Evolutionary conservation across 1,139 yeast genomes (phyloP).

Genomic region (Ashbya aceris): DNA sequence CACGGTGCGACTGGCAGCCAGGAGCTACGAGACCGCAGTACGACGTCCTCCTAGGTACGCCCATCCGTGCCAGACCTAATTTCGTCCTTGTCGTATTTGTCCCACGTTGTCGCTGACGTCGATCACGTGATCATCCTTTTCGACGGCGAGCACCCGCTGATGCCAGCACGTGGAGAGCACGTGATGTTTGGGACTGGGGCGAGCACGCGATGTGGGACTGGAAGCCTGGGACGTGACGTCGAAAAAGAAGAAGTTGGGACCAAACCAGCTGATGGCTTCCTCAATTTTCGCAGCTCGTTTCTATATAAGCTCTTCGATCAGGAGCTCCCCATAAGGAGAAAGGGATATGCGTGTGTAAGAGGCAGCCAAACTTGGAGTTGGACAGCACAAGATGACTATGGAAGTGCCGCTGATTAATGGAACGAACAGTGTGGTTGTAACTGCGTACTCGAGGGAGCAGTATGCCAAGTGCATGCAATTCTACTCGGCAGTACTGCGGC

Average conservation of each 20-base stretch:
- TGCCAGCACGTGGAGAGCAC: too few species aligned
- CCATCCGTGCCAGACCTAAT: too few species aligned
- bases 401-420: slow-evolving; percentile 29
- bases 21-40: too few species aligned
- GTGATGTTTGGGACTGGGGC: too few species aligned
- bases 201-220: too few species aligned
- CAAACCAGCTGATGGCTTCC: slow-evolving; percentile 4
- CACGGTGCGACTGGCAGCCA: too few species aligned
- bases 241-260: background rate
- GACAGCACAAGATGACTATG: slow-evolving; percentile 16
- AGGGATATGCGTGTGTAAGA: background rate
- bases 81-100: too few species aligned
- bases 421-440: slow-evolving; percentile 25
- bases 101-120: too few species aligned
- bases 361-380: background rate
- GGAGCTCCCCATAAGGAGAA: background rate
- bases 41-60: too few species aligned
- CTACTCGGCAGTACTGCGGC: slow-evolving; percentile 21
- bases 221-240: too few species aligned
- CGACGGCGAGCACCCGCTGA: too few species aligned
- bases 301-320: background rate
- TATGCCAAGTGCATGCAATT: slow-evolving; percentile 22
- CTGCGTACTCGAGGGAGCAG: slow-evolving; percentile 23
- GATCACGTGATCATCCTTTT: too few species aligned
- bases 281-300: background rate